Evolutionary conservation across 2,329 filamentous ascomycete genomes (phyloP).

Genomic region (Sarocladium kiliense): DNA sequence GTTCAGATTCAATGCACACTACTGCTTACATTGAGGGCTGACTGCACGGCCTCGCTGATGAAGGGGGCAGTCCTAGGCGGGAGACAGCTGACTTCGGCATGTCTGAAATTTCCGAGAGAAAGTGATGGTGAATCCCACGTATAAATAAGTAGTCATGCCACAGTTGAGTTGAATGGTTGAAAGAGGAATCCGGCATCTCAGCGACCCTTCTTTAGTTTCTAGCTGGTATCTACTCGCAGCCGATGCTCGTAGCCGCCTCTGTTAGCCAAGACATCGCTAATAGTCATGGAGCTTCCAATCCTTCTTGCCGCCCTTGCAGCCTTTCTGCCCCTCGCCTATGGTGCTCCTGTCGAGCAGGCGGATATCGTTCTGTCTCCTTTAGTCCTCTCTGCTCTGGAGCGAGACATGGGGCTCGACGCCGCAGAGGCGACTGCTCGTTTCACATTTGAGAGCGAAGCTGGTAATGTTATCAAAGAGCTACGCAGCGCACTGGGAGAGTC

Average conservation of each 20-base stretch:
- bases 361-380: not conserved
- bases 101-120: not conserved
- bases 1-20: not conserved
- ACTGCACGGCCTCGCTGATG: not conserved
- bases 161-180: not conserved
- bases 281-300: constrained; percentile 11
- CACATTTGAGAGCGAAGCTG: constrained; percentile 6
- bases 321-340: constrained; percentile 10
- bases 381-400: constrained; percentile 11
- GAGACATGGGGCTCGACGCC: constrained; percentile 11
- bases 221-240: not conserved
- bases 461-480: constrained; percentile 9
- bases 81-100: not conserved
- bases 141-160: not conserved
- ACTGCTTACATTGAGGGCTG: not conserved
- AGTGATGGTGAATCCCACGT: not conserved
- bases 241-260: not conserved
- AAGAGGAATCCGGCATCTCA: not conserved
- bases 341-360: constrained; percentile 11
- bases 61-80: not conserved
- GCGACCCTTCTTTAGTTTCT: not conserved
- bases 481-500: constrained; percentile 9
- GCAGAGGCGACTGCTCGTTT: constrained; percentile 10
- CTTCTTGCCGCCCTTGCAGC: constrained; percentile 9
- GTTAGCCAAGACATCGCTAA: not conserved